Conservation (phyloP, 176 grass and related monocot species). For the Raddia distichophylla region DNA sequence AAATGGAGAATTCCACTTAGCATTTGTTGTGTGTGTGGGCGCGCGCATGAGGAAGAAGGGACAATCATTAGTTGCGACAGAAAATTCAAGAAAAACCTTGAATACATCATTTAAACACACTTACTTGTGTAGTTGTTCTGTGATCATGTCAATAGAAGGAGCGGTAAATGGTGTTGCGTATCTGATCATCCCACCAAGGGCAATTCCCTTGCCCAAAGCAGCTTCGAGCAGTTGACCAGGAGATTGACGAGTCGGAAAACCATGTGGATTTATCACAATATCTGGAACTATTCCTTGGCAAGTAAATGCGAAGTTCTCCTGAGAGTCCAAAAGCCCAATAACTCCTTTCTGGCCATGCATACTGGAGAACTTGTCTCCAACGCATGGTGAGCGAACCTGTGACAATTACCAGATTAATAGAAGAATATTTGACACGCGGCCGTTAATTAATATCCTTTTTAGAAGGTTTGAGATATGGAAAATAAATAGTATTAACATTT, state of each 20-base stretch:
- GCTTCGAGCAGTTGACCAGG: slow-evolving; percentile 95
- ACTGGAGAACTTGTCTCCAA: slow-evolving; percentile 94
- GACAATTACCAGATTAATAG: slow-evolving; percentile 40
- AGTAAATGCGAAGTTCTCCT: slow-evolving; percentile 94
- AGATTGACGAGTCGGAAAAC: slow-evolving; percentile 94
- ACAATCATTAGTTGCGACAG: too few species aligned
- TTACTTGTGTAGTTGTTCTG: slow-evolving; percentile 87
- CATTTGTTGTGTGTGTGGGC: too few species aligned
- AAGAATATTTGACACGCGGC: slow-evolving; percentile 3
- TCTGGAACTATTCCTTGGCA: slow-evolving; percentile 90
- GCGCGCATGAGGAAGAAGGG: too few species aligned
- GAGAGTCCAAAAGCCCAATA: slow-evolving; percentile 84
- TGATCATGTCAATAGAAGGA: slow-evolving; percentile 74
- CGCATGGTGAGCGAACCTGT: slow-evolving; percentile 78
- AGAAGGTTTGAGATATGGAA: not conserved
- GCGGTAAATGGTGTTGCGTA: slow-evolving; percentile 93
- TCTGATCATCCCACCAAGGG: slow-evolving; percentile 58
- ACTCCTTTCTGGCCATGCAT: slow-evolving; percentile 99
- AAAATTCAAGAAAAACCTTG: too few species aligned
- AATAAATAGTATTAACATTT: not conserved
- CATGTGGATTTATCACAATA: slow-evolving; percentile 96
- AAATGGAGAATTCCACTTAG: too few species aligned
- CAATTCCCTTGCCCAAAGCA: slow-evolving; percentile 95
- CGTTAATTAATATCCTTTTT: too few species aligned
- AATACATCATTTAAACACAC: slow-evolving; percentile 12